phyloP scores from a whole-genome alignment of 768 basidiomycete species.

The Kwoniella dejecticola region DNA sequence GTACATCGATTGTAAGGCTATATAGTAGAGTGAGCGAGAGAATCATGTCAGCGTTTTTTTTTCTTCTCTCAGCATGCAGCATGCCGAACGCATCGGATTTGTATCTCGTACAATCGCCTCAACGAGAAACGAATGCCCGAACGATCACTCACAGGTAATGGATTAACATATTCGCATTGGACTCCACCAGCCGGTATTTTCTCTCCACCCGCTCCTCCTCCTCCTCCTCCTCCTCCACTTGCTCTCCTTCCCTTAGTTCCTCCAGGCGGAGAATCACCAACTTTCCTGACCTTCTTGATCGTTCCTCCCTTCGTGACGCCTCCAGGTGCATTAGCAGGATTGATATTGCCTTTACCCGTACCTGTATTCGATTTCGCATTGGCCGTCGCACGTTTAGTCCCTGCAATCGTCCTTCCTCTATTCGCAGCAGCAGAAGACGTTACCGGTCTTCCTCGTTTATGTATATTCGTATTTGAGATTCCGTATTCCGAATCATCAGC shows the following conservation, averaged over 20 bases:
- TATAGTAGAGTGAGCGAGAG: not conserved
- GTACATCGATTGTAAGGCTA: slow-evolving; percentile 50
- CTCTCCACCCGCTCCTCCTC: not conserved
- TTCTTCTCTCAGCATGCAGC: not conserved
- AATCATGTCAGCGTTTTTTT: slow-evolving; percentile 13
- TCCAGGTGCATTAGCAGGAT: slow-evolving; percentile 16
- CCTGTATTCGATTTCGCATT: not conserved
- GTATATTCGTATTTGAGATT: not conserved
- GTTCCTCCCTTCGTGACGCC: slow-evolving; percentile 25
- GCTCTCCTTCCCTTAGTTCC: slow-evolving; percentile 15
- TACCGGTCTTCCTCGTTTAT: slow-evolving; percentile 11
- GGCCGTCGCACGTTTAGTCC: not conserved
- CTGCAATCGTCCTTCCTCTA: slow-evolving; percentile 3
- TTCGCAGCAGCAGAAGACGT: not conserved
- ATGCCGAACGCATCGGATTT: not conserved
- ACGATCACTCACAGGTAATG: slow-evolving; percentile 39
- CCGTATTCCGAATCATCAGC: slow-evolving; percentile 28
- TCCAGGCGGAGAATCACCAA: slow-evolving; percentile 19
- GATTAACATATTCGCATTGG: slow-evolving; percentile 49
- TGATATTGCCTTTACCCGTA: slow-evolving; percentile 1
- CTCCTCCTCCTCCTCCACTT: slow-evolving; percentile 3
- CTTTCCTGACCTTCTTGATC: slow-evolving; percentile 27
- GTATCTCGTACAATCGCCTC: not conserved
- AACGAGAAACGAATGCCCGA: not conserved
- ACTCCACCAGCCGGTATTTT: slow-evolving; percentile 27